These are phyloP conservation scores for Ceratopteris richardii DNA, from an alignment of 75 land plant genomes.

Conservation along the genomic window DNA sequence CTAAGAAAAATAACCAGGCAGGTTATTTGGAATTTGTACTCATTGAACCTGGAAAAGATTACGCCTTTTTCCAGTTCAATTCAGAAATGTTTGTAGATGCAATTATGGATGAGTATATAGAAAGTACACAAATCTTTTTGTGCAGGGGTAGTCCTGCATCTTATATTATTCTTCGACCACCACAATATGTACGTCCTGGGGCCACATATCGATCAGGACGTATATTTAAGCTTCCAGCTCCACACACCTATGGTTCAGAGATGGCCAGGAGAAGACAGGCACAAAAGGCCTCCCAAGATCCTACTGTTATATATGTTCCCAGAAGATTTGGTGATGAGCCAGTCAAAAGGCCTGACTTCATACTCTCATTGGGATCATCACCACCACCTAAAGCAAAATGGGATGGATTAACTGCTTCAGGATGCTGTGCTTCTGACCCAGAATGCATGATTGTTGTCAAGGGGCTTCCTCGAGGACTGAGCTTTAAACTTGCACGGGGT, in stretches of 20 bases:
- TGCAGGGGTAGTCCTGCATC: constrained; percentile 1
- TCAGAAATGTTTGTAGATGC: constrained; percentile 7
- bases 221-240: background rate
- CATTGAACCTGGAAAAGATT: constrained; percentile 8
- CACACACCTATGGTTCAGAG: background rate
- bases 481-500: background rate
- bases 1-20: background rate
- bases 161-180: constrained; percentile 5
- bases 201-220: constrained; percentile 1
- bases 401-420: background rate
- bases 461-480: constrained; percentile 7
- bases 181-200: constrained; percentile 12
- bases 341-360: background rate
- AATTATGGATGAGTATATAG: constrained; percentile 13
- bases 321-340: constrained; percentile 2
- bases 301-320: background rate
- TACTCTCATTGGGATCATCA: background rate
- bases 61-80: constrained; percentile 10
- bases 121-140: constrained; percentile 2
- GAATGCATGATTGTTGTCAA: constrained; percentile 7
- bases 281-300: background rate
- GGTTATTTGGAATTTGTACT: constrained; percentile 5
- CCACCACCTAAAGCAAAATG: background rate
- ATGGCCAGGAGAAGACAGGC: background rate
- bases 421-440: background rate